phyloP scores from a whole-genome alignment of 352 stramenopile genomes.

The Phytophthora fragariaefolia region DNA sequence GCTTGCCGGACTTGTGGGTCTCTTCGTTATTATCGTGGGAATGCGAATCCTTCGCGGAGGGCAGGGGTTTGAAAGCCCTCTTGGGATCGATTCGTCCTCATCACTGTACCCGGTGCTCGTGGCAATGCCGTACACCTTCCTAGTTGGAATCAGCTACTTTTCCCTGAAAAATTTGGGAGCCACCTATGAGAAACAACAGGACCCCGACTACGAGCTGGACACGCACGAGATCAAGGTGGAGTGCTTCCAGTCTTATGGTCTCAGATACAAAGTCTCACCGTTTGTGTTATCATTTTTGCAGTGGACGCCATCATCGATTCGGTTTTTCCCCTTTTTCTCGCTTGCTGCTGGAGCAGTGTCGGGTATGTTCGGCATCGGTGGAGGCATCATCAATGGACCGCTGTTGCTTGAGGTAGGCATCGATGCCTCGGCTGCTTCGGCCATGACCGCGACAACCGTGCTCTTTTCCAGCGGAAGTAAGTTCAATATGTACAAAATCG shows the following conservation, averaged over 20 bases:
- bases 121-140: conserved; percentile 61
- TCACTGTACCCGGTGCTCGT: conserved; percentile 75
- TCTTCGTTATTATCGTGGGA: conserved; percentile 90
- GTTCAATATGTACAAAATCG: background rate
- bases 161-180: conserved; percentile 59
- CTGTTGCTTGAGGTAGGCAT: conserved; percentile 95
- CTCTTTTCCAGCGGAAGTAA: conserved; percentile 76
- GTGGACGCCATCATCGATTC: conserved; percentile 66
- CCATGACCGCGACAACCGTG: conserved; percentile 87
- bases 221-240: conserved; percentile 51
- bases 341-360: conserved; percentile 92
- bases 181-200: conserved; percentile 60
- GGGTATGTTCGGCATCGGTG: conserved; percentile 96
- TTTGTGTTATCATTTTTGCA: conserved; percentile 19
- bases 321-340: conserved; percentile 91
- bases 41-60: conserved; percentile 94
- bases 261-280: conserved; percentile 21
- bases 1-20: conserved; percentile 74
- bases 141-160: conserved; percentile 81
- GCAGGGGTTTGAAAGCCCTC: conserved; percentile 83
- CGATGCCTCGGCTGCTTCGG: conserved; percentile 78
- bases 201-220: conserved; percentile 52
- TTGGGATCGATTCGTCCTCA: conserved; percentile 90
- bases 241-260: no score
- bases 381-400: conserved; percentile 95